Conservation (phyloP, 1,139 yeast genomes). For the Geotrichum candidum region DNA sequence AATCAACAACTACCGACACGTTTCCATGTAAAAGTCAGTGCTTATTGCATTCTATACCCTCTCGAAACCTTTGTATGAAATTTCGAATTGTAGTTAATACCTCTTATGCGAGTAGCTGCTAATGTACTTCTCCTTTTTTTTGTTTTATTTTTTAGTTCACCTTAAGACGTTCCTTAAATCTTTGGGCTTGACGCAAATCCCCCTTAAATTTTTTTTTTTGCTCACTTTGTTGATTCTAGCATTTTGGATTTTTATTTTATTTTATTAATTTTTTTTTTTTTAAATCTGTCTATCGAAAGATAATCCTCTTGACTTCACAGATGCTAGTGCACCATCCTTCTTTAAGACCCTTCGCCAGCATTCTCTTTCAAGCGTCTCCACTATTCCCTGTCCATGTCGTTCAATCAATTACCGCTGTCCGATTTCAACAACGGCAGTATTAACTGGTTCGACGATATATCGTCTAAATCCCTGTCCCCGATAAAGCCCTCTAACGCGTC, state of each 20-base stretch:
- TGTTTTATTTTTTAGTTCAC: not conserved
- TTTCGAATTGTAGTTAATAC: not conserved
- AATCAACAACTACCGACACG: not conserved
- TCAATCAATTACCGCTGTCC: not conserved
- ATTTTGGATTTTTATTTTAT: not conserved
- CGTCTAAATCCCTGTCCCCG: not conserved
- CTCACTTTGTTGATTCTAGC: not conserved
- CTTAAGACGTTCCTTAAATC: not conserved
- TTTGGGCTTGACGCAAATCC: not conserved
- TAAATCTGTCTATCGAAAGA: not conserved
- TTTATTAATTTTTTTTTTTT: not conserved
- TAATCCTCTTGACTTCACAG: not conserved
- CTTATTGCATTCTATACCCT: not conserved
- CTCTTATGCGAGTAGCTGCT: not conserved
- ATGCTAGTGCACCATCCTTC: not conserved
- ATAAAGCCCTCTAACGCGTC: not conserved
- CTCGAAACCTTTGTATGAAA: not conserved
- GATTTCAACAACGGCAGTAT: conserved; percentile 1
- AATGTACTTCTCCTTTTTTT: not conserved
- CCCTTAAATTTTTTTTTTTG: not conserved
- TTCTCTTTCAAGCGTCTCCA: not conserved
- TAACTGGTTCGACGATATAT: conserved; percentile 2
- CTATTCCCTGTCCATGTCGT: not conserved
- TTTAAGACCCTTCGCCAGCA: not conserved
- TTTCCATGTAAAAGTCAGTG: not conserved